phyloP scores from a whole-genome alignment of 208 protist genomes.

The Leishmania tropica region DNA sequence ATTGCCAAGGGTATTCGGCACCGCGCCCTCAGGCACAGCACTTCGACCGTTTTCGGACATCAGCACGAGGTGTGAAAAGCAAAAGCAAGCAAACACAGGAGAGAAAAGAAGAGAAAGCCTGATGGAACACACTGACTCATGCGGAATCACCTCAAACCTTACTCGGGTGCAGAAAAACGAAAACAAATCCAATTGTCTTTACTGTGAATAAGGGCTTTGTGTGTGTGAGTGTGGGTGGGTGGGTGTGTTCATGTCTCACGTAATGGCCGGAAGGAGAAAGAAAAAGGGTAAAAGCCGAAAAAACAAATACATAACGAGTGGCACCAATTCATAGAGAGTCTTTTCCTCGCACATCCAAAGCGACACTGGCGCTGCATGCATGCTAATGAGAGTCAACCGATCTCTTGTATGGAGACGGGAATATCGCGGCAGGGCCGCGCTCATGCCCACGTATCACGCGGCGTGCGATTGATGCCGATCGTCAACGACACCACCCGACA shows the following conservation, averaged over 20 bases:
- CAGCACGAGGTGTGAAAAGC: too few relatives aligned
- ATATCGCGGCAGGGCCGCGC: too few relatives aligned
- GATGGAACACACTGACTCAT: background rate
- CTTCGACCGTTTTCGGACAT: constrained; percentile 6
- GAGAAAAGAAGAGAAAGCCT: background rate
- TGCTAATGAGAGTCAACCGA: background rate
- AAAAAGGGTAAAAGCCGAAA: background rate
- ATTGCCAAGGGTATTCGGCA: background rate
- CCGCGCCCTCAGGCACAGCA: constrained; percentile 5
- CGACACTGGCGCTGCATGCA: too few relatives aligned
- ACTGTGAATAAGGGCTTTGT: background rate
- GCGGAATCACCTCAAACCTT: background rate
- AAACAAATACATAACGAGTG: background rate
- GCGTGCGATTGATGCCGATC: background rate
- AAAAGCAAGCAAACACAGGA: background rate
- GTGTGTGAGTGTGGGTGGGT: background rate
- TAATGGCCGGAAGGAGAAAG: background rate
- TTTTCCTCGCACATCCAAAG: background rate
- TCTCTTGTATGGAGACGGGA: background rate
- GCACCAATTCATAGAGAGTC: too few relatives aligned
- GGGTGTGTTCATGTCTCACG: background rate
- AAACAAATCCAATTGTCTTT: background rate
- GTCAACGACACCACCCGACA: background rate
- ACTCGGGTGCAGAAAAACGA: background rate
- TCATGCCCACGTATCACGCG: too few relatives aligned